Evolutionary conservation across 2,329 filamentous ascomycete genomes (phyloP).

Genomic region (Podosphaera fusca): DNA sequence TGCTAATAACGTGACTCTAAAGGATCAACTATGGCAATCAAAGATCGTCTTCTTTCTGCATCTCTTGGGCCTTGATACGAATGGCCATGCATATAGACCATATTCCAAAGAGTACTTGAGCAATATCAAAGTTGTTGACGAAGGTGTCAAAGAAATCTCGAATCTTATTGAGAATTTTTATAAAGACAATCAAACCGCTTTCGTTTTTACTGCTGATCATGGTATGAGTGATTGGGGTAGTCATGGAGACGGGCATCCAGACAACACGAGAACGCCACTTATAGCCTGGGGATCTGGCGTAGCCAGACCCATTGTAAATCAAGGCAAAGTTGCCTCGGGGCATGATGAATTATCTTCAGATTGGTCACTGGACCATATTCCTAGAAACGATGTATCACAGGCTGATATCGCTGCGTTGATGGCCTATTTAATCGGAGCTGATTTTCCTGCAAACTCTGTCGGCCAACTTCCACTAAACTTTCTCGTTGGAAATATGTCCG

Average conservation of each 20-base stretch:
- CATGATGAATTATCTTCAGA: conserved; percentile 83
- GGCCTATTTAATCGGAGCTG: conserved; percentile 70
- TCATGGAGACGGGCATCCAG: conserved; percentile 89
- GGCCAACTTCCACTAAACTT: conserved; percentile 76
- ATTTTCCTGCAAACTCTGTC: conserved; percentile 90
- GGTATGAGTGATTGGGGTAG: conserved; percentile 99
- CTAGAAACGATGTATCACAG: conserved; percentile 76
- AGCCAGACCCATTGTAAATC: conserved; percentile 41
- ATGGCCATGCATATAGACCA: conserved; percentile 64
- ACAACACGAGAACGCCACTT: conserved; percentile 85
- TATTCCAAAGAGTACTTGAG: conserved; percentile 90
- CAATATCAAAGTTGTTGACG: conserved; percentile 85
- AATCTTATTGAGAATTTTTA: conserved; percentile 73
- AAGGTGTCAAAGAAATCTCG: conserved; percentile 67
- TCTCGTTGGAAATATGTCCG: conserved; percentile 43
- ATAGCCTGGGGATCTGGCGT: conserved; percentile 88
- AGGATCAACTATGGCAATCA: conserved; percentile 51
- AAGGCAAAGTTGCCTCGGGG: conserved; percentile 39
- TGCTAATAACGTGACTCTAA: conserved; percentile 50
- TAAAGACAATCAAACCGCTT: conserved; percentile 62
- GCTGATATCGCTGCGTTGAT: conserved; percentile 89
- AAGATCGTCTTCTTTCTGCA: conserved; percentile 91
- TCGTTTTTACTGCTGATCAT: conserved; percentile 92
- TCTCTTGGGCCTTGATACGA: conserved; percentile 74
- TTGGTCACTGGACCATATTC: conserved; percentile 62